Base-by-base conservation (phyloP, 306 rosid genomes). In the Cotoneaster glaucophyllus region DNA sequence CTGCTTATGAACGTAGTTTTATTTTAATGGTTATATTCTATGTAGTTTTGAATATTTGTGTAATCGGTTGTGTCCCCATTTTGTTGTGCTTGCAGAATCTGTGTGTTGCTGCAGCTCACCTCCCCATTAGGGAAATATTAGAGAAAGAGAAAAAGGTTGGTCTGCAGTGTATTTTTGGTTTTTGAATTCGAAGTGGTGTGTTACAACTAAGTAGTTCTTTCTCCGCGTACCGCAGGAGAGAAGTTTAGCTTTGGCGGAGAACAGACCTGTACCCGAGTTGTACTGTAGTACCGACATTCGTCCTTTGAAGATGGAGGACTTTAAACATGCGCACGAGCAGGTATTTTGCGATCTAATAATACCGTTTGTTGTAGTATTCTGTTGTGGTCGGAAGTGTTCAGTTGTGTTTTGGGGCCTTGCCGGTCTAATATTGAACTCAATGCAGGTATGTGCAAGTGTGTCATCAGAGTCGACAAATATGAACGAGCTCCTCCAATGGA, bases 381-480 rank as follows among this genome's bases (percentile, higher is more conserved):
- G 28, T 53, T 12, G 24, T 5, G 9, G 19, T 14, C 17, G 26
- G 63, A 11, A 12, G 29, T 4, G 63, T 57, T 57, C 29, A 1
- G 17, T 58, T 58, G 29, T 24, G 18, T 59, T n/a, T 6, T 3
- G 14, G 68, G 2, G 21, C 39, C 24, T 37, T 32, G 58, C 14
- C 44, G 57, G 31, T 19, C 19, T 54, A 6, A 24, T 26, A 45
- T 67, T 62, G 31, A 22, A 73, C 24, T 62, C 17, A n/a, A 58
- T 81, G 80, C 80, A 95, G 98, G 96, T 92, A 22, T 88, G 97
- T 72, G 98, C 98, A 5, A 95, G 98, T 32, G 97, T 95, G 77
- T 92, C 98, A 6, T 87, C 96, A 2, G 97, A 92, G 73, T 92
- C 98, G 0, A 85, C 86, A 22, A 95, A 90, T 81, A 95, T 90